Base-by-base conservation (phyloP, 331 rosid genomes). In the Ulmus americana region DNA sequence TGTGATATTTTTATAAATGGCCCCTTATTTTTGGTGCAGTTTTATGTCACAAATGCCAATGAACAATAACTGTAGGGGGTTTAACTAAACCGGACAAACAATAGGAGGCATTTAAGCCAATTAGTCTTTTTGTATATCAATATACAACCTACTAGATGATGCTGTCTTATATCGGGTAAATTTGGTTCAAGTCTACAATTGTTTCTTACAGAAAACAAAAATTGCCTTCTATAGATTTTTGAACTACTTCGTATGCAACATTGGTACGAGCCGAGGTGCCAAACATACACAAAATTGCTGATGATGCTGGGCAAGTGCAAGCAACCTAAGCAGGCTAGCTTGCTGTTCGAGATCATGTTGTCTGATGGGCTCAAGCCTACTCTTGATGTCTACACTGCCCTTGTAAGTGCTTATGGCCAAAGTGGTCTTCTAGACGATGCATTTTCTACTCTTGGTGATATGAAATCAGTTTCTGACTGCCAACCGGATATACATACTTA, bases 231-330 rank as follows among this genome's bases (percentile, higher is more conserved):
- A 64, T 76, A 91, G 97, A 80, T 84, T 65, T 91, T 91, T 60
- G 82, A 74, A 10, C 80, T 91, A 45, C 92, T 91, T 55, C 92
- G 95, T 40, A 74, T 84, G 82, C 97, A 91, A 67, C 70, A 67
- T 5, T 91, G 97, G 97, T 91, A 91, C 55, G 77, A 81, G 70
- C 87, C 96, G 5, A 85, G 96, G 81, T 75, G 92, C 76, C 92
- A 81, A 75, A 88, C 95, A 7, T 91, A 91, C 71, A 72, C 94
- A 39, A 88, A 79, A 66, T 48, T 91, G 60, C 63, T 88, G 76
- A 80, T 88, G 92, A 81, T 88, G 95, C 95, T 91, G 56, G 90
- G 96, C 54, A 91, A 74, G 77, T 86, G 92, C 84, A 79, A 76
- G 77, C 89, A 84, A 72, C 87, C 95, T 64, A 76, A 81, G 73